Conservation (phyloP, 139 green algal species). For the Spirogloea muscicola region DNA sequence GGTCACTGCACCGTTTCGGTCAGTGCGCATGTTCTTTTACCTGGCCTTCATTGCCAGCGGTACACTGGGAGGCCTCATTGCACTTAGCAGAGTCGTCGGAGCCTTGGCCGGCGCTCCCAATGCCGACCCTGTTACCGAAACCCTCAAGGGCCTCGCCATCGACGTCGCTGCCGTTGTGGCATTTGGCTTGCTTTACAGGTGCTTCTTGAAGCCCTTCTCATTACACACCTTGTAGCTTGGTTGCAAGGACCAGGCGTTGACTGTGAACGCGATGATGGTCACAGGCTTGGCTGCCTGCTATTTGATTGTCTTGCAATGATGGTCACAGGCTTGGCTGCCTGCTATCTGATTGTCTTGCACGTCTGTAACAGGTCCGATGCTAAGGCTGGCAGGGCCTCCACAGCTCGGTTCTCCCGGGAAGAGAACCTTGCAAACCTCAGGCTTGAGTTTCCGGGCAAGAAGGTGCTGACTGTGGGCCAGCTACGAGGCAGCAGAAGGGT, state of each 20-base stretch:
- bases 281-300: too few species aligned
- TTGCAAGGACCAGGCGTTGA: too few species aligned
- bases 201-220: too few species aligned
- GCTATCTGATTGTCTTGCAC: too few species aligned
- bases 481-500: constrained; percentile 24
- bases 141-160: constrained; percentile 28
- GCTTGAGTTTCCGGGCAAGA: constrained; percentile 21
- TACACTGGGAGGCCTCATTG: constrained; percentile 19
- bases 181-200: constrained; percentile 22
- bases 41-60: constrained; percentile 28
- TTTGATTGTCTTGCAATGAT: too few species aligned
- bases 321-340: too few species aligned
- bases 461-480: neutral
- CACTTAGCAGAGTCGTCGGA: constrained; percentile 12
- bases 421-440: constrained; percentile 12
- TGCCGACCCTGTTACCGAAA: constrained; percentile 14
- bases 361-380: constrained; percentile 23
- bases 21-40: constrained; percentile 42
- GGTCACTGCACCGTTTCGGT: constrained; percentile 38
- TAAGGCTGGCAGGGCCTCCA: neutral
- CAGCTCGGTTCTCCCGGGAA: neutral
- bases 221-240: too few species aligned
- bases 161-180: constrained; percentile 25
- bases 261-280: too few species aligned
- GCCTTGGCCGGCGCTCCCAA: constrained; percentile 19